Percentiles rank a stretch among this genome's conserved stretches.
Conservation (phyloP, 2,329 filamentous ascomycete genomes). For the Ceratocystis diversiconidia region DNA sequence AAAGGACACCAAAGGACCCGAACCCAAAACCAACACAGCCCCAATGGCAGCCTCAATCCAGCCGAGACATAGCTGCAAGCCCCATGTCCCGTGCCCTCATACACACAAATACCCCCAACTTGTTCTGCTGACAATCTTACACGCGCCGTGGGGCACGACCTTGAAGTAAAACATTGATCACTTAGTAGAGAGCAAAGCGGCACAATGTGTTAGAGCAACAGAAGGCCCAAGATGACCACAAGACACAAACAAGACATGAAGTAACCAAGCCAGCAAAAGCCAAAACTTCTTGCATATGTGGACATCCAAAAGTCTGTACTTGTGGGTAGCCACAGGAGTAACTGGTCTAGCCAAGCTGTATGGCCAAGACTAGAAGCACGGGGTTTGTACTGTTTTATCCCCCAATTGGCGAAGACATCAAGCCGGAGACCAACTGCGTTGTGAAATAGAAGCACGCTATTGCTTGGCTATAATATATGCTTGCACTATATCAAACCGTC, state of each 20-base stretch:
- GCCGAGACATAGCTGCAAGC: neutral
- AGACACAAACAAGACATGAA: neutral
- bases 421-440: neutral
- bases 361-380: neutral
- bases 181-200: neutral
- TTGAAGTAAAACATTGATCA: neutral
- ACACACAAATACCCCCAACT: neutral
- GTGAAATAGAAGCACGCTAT: neutral
- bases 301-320: neutral
- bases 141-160: neutral
- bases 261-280: neutral
- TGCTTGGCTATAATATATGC: too few relatives aligned
- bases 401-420: neutral
- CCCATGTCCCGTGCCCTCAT: constrained; percentile 1
- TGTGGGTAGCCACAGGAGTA: neutral
- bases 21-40: neutral
- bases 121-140: neutral
- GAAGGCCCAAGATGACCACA: neutral
- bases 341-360: neutral
- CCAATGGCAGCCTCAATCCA: neutral
- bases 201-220: neutral
- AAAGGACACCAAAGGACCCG: neutral
- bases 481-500: too few relatives aligned
- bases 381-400: neutral
- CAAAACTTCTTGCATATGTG: neutral